Conservation (phyloP, 83 land plant species). For the Thuja plicata region DNA sequence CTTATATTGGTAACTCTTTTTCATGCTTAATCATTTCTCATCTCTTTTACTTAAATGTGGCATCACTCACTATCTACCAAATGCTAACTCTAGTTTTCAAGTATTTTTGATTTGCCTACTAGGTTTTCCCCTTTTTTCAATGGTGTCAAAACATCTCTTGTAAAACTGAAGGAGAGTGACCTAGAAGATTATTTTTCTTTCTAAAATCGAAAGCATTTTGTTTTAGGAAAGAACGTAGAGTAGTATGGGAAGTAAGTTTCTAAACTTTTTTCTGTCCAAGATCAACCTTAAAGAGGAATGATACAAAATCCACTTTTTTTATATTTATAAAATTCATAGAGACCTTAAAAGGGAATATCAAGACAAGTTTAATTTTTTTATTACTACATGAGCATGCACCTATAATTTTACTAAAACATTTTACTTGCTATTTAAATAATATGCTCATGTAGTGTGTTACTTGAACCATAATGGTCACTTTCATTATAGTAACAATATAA, state of each 20-base stretch:
- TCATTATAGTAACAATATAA: not conserved
- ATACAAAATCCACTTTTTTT: not conserved
- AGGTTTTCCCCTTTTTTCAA: not conserved
- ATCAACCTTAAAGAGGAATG: not conserved
- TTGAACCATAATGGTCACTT: not conserved
- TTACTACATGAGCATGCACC: not conserved
- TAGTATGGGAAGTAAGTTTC: too few relatives aligned
- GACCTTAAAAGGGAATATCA: too few relatives aligned
- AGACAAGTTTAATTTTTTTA: not conserved
- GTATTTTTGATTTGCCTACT: not conserved
- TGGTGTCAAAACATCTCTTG: not conserved
- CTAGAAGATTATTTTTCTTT: not conserved
- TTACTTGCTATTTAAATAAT: not conserved
- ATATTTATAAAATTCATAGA: too few relatives aligned
- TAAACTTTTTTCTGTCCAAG: not conserved
- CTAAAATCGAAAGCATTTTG: not conserved
- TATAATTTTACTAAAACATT: not conserved
- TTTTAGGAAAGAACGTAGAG: not conserved
- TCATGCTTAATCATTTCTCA: too few relatives aligned
- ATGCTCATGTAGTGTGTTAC: not conserved
- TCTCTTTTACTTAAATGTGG: too few relatives aligned
- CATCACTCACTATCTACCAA: too few relatives aligned
- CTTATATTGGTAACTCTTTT: too few relatives aligned
- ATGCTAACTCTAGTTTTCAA: not conserved
- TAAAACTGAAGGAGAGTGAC: too few relatives aligned